These are phyloP conservation scores for Thalassiosira hispida DNA, from an alignment of 352 stramenopile genomes.

Conservation along the genomic window DNA sequence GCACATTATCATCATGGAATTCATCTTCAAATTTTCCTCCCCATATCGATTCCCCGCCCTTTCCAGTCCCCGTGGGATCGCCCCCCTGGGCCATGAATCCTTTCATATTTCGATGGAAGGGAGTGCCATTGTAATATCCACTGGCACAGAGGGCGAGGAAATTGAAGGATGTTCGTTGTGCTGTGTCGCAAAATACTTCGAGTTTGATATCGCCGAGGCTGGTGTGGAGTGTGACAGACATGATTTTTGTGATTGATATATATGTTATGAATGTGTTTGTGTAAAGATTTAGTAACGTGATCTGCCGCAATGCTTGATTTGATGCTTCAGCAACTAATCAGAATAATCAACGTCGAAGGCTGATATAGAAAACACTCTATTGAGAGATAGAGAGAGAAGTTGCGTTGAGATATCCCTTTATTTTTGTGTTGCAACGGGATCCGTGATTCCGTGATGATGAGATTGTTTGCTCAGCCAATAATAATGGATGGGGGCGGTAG, in stretches of 20 bases:
- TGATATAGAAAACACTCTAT: too few relatives aligned
- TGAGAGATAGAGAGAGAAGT: too few relatives aligned
- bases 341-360: too few relatives aligned
- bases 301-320: too few relatives aligned
- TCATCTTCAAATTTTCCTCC: constrained; percentile 94
- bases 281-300: too few relatives aligned
- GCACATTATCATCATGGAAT: constrained; percentile 93
- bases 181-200: constrained; percentile 95
- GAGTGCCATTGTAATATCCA: constrained; percentile 93
- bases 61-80: constrained; percentile 91
- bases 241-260: constrained; percentile 33
- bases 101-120: constrained; percentile 97
- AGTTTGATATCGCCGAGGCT: constrained; percentile 95
- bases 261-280: neutral
- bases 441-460: too few relatives aligned
- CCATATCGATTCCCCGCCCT: constrained; percentile 93
- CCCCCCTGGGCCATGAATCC: constrained; percentile 95
- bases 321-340: too few relatives aligned
- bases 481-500: too few relatives aligned
- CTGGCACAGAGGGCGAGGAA: constrained; percentile 95
- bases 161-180: constrained; percentile 91
- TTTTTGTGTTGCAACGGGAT: too few relatives aligned
- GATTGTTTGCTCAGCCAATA: too few relatives aligned
- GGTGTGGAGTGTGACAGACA: constrained; percentile 94
- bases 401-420: too few relatives aligned